Conservation (phyloP, 2,329 filamentous ascomycete genomes). For the Stagonosporopsis cucurbitacearum region DNA sequence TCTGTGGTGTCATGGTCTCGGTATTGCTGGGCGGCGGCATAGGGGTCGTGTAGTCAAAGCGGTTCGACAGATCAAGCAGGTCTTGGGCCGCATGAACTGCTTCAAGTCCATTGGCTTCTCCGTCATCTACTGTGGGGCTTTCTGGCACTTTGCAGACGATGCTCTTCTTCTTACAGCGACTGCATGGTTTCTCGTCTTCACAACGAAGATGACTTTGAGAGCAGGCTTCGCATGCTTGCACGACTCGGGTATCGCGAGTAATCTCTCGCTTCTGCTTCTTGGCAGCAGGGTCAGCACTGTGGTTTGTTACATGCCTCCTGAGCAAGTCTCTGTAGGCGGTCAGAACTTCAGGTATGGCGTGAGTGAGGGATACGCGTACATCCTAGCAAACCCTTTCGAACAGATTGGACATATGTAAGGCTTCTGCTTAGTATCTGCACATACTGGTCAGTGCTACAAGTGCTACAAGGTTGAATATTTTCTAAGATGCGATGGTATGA, state of each 20-base stretch:
- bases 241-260: conserved; percentile 36
- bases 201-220: conserved; percentile 61
- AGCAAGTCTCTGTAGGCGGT: conserved; percentile 52
- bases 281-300: conserved; percentile 46
- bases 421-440: conserved; percentile 51
- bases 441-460: conserved; percentile 21
- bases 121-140: conserved; percentile 18
- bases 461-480: too few relatives aligned
- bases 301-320: conserved; percentile 58
- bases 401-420: conserved; percentile 55
- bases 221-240: conserved; percentile 60
- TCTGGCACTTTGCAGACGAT: conserved; percentile 51
- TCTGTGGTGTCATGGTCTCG: conserved; percentile 2
- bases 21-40: conserved; percentile 11
- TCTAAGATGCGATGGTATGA: too few relatives aligned
- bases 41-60: conserved; percentile 27
- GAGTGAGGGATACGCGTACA: conserved; percentile 36
- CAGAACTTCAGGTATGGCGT: conserved; percentile 2
- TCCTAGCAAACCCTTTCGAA: conserved; percentile 55
- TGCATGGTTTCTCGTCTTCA: conserved; percentile 62
- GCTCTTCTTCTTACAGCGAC: conserved; percentile 58
- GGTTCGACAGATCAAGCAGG: conserved; percentile 37
- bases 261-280: conserved; percentile 36
- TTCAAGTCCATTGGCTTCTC: conserved; percentile 31
- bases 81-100: conserved; percentile 41